Conservation (phyloP, 176 grass and related monocot genomes). For the Ampelocalamus luodianensis region DNA sequence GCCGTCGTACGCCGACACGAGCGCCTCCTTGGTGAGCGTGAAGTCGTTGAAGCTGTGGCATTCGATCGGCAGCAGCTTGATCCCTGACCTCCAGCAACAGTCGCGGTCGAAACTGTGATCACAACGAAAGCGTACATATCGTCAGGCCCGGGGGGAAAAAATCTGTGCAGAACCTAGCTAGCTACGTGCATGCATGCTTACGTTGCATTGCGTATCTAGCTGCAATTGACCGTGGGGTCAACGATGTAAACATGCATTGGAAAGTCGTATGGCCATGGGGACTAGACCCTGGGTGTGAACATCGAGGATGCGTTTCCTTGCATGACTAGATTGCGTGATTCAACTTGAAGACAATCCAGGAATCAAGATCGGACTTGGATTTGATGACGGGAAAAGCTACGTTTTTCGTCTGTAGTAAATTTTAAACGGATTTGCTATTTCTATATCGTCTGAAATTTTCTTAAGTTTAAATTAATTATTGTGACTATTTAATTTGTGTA, state of each 20-base stretch:
- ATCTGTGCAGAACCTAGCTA: not conserved
- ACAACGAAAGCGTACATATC: not conserved
- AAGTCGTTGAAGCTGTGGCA: constrained; percentile 74
- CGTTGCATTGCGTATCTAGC: not conserved
- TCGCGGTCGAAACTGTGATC: constrained; percentile 83
- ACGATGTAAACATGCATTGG: not conserved
- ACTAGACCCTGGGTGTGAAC: not conserved
- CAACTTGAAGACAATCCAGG: not conserved
- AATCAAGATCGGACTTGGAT: constrained; percentile 5
- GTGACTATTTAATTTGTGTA: too few species aligned
- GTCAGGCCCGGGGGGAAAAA: constrained; percentile 16
- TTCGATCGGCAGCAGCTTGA: constrained; percentile 71
- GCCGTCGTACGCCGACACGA: constrained; percentile 58
- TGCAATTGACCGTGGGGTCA: not conserved
- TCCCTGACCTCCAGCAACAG: constrained; percentile 78
- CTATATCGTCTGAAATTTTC: too few species aligned
- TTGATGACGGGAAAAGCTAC: not conserved
- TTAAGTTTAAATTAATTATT: too few species aligned
- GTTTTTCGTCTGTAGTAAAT: not conserved
- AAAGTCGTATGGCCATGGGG: not conserved
- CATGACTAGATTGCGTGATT: constrained; percentile 8
- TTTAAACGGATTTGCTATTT: too few species aligned
- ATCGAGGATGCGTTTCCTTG: not conserved
- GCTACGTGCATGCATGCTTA: not conserved
- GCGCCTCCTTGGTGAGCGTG: constrained; percentile 58